Percentiles rank a stretch among this genome's conserved stretches.
phyloP scores from a whole-genome alignment of 1,284 basidiomycete genomes.

The Gymnopus androsaceus region DNA sequence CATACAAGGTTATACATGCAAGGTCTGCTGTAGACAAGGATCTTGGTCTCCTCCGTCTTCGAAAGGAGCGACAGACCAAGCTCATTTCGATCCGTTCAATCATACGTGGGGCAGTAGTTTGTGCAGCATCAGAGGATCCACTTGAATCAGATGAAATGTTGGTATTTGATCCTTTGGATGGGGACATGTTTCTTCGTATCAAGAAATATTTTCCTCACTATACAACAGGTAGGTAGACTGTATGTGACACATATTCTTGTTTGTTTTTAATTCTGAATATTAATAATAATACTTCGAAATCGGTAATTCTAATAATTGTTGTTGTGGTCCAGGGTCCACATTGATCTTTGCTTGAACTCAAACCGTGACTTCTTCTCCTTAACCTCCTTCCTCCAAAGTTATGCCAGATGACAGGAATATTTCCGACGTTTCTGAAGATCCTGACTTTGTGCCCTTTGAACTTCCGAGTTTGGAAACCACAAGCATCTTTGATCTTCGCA shows the following conservation, averaged over 20 bases:
- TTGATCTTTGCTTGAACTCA: too few relatives aligned
- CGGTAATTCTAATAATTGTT: too few relatives aligned
- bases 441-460: too few relatives aligned
- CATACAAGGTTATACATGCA: slow-evolving; percentile 18
- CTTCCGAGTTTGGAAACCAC: too few relatives aligned
- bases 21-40: slow-evolving; percentile 23
- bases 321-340: too few relatives aligned
- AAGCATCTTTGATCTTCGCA: too few relatives aligned
- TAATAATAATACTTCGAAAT: too few relatives aligned
- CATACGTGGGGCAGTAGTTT: slow-evolving; percentile 27
- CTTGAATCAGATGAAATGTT: not conserved
- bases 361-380: too few relatives aligned
- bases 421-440: too few relatives aligned
- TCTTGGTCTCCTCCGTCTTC: slow-evolving; percentile 23
- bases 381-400: too few relatives aligned
- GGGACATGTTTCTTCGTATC: slow-evolving; percentile 1
- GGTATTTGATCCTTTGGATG: slow-evolving; percentile 6
- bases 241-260: not conserved
- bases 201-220: not conserved
- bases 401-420: too few relatives aligned
- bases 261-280: too few relatives aligned
- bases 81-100: slow-evolving; percentile 28
- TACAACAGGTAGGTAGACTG: not conserved
- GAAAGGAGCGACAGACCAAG: slow-evolving; percentile 10
- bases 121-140: slow-evolving; percentile 21